phyloP scores from a whole-genome alignment of 2,329 filamentous ascomycete genomes.

The Exophiala dermatitidis region DNA sequence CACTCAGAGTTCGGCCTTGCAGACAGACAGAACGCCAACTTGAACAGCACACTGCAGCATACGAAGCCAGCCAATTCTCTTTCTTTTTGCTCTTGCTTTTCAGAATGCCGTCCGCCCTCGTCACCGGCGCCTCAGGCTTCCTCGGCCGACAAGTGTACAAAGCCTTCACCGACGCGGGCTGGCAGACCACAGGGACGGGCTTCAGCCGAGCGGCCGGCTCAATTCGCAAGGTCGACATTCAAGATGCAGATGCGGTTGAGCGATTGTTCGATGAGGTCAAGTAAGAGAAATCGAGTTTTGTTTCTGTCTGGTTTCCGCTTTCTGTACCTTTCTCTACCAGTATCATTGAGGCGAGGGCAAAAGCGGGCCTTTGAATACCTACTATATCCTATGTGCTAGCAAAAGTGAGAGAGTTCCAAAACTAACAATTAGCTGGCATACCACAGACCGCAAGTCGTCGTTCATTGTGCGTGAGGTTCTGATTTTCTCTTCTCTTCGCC shows the following conservation, averaged over 20 bases:
- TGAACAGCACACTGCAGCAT: too few species aligned
- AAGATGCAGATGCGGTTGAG: constrained; percentile 40
- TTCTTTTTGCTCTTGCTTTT: too few species aligned
- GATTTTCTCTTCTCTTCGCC: too few species aligned
- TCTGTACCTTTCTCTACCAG: not conserved
- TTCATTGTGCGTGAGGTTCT: constrained; percentile 62
- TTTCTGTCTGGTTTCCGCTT: not conserved
- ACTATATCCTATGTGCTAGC: not conserved
- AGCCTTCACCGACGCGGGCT: constrained; percentile 60
- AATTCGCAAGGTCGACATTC: constrained; percentile 53
- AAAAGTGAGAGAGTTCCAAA: not conserved
- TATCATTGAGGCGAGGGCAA: not conserved
- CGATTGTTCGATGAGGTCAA: constrained; percentile 46
- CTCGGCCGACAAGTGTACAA: constrained; percentile 71
- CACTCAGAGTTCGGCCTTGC: too few species aligned
- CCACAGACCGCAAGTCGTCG: constrained; percentile 64
- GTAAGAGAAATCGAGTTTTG: constrained; percentile 31
- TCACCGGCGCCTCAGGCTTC: constrained; percentile 80
- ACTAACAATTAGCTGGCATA: not conserved
- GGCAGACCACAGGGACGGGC: constrained; percentile 66
- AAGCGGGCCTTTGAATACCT: too few species aligned
- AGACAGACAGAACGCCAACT: too few species aligned
- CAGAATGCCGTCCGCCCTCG: constrained; percentile 49
- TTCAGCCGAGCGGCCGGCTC: constrained; percentile 64
- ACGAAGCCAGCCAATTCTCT: too few species aligned